Conservation (phyloP, 2,329 filamentous ascomycete genomes). For the Aspergillus latus region DNA sequence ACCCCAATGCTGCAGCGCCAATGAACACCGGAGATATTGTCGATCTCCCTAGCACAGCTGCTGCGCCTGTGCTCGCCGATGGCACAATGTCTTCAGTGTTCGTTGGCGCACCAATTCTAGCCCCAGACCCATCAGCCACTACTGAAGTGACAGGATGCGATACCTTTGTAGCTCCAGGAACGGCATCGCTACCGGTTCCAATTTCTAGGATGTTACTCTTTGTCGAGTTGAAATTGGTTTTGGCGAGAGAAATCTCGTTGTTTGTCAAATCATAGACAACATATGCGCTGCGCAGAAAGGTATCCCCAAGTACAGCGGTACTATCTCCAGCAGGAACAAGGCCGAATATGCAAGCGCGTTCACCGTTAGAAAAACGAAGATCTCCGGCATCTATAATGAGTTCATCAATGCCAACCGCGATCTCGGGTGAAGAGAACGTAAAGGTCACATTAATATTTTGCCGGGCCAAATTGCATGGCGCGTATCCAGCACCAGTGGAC, state of each 20-base stretch:
- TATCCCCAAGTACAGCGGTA: constrained; percentile 59
- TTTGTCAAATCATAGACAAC: constrained; percentile 62
- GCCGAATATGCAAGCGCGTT: constrained; percentile 47
- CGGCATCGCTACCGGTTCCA: constrained; percentile 45
- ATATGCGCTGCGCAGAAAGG: constrained; percentile 63
- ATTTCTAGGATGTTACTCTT: constrained; percentile 55
- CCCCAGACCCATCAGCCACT: constrained; percentile 44
- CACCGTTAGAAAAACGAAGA: constrained; percentile 35
- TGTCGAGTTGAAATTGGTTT: constrained; percentile 61
- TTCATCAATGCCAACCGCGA: constrained; percentile 57
- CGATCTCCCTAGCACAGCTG: constrained; percentile 4
- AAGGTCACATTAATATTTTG: constrained; percentile 55
- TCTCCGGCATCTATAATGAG: constrained; percentile 54
- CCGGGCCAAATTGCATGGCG: constrained; percentile 55
- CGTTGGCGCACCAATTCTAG: constrained; percentile 37
- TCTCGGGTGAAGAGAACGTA: constrained; percentile 56
- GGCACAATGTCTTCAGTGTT: constrained; percentile 22
- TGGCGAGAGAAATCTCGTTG: constrained; percentile 62
- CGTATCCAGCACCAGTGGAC: constrained; percentile 53
- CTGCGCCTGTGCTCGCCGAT: constrained; percentile 20
- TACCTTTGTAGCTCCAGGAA: constrained; percentile 56
- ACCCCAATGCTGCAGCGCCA: constrained; percentile 27
- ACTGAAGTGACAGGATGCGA: constrained; percentile 51
- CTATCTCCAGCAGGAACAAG: constrained; percentile 51
- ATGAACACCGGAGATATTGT: constrained; percentile 20